Evolutionary conservation across 148 eudicot genomes (phyloP).

Genomic region (Arbutus unedo): DNA sequence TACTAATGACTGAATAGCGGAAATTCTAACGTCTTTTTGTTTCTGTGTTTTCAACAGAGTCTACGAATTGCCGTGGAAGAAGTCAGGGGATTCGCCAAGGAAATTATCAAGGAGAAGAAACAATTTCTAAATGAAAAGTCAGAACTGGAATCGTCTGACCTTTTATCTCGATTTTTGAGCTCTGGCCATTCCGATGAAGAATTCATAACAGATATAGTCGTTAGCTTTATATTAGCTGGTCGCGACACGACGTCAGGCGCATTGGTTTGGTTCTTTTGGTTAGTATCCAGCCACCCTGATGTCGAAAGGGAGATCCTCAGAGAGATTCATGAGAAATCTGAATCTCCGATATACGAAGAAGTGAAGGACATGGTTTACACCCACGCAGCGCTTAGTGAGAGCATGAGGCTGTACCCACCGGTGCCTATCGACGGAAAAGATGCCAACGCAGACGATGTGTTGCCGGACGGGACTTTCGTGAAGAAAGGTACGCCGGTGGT

Average conservation of each 20-base stretch:
- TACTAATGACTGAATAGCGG: neutral
- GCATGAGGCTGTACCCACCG: slow-evolving; percentile 26
- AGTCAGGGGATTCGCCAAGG: slow-evolving; percentile 16
- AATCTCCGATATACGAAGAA: slow-evolving; percentile 3
- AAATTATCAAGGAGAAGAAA: slow-evolving; percentile 14
- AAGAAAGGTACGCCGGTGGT: slow-evolving; percentile 17
- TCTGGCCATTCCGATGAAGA: slow-evolving; percentile 24
- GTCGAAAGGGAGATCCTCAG: slow-evolving; percentile 15
- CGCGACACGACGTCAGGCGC: slow-evolving; percentile 28
- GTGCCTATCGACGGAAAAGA: slow-evolving; percentile 13
- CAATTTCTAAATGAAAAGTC: neutral
- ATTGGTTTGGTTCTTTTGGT: slow-evolving; percentile 23
- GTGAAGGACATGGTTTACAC: slow-evolving; percentile 14
- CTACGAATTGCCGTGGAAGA: slow-evolving; percentile 17
- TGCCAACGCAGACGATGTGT: slow-evolving; percentile 15
- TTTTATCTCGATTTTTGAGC: slow-evolving; percentile 23
- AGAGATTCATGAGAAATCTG: slow-evolving; percentile 19
- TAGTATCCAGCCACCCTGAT: slow-evolving; percentile 12
- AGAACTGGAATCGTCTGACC: slow-evolving; percentile 14
- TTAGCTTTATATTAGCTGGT: slow-evolving; percentile 31
- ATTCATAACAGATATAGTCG: slow-evolving; percentile 18
- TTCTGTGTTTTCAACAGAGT: neutral
- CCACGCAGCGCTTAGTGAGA: slow-evolving; percentile 18
- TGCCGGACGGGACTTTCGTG: slow-evolving; percentile 24
- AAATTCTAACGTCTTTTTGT: neutral